Evolutionary conservation across 805 yeast genomes (phyloP), one percentile per base, ranked within the genome.

Genomic region (Ogataea parapolymorpha): DNA sequence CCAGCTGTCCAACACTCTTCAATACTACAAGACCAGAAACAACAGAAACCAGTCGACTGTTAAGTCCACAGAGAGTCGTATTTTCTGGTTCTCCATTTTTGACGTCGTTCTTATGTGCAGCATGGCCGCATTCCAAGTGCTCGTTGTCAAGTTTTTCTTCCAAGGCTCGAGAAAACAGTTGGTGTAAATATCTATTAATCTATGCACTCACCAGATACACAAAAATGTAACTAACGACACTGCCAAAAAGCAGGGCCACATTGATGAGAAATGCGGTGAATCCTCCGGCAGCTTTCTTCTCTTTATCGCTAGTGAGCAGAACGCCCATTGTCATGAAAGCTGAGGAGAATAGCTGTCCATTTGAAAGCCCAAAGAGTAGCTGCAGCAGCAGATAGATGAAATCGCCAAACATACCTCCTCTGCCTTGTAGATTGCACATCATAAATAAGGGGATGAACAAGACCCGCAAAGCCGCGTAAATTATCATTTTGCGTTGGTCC

Each of bases 221-320:
- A 45, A 85, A 70, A 2, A 77, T 46, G 55, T 88, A 91, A 54
- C 95, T 85, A 39, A 80, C 56, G 1, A 88, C 46, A 44, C 95
- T 81, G 4, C 99, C 99, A 2, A 72, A 66, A 0, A 93, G 79
- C 37, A 91, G 71, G 0, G 96, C 96, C 9, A 79, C 56, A 41
- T 90, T 80, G 37, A 90, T 74, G 50, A 87, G 79, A 16, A 90
- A 78, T 1, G 88, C 80, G 32, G 95, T 82, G 58, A 90, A 85
- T 3, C 97, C 97, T 32, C 96, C 96, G 1, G 98, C 96, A 0
- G 96, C 96, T 44, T 86, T 87, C 58, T 79, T 54, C 54, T 87
- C 91, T 15, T 73, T 72, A 25, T 79, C 86, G 1, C 72, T 70
- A 6, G 39, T 41, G 30, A 61, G 42, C 27, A 57, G 35, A 2